phyloP scores from a whole-genome alignment of 768 basidiomycete species.

The Inosperma sp. region DNA sequence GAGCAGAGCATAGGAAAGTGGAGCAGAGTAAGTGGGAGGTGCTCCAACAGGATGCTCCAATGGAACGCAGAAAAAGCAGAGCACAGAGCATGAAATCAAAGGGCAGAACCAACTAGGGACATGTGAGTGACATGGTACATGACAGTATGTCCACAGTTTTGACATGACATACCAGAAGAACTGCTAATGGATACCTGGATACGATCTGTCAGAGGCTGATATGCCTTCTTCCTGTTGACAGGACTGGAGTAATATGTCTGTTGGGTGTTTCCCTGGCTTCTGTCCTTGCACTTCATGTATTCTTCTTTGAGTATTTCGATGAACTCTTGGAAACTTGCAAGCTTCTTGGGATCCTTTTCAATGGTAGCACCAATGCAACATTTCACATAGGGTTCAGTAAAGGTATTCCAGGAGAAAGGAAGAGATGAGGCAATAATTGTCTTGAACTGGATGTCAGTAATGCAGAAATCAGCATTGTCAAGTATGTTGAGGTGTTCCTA shows the following conservation, averaged over 20 bases:
- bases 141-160: background rate
- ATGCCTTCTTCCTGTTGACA: background rate
- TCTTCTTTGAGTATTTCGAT: conserved; percentile 4
- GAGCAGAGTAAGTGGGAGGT: too few species aligned
- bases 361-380: background rate
- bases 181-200: background rate
- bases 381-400: background rate
- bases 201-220: background rate
- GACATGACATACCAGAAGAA: background rate
- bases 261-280: background rate
- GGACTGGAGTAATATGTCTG: background rate
- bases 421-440: background rate
- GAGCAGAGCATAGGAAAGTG: too few species aligned
- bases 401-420: background rate
- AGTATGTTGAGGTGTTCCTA: background rate
- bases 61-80: too few species aligned
- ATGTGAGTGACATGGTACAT: too few species aligned
- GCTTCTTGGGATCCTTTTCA: background rate
- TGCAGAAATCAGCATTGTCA: background rate
- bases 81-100: too few species aligned
- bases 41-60: too few species aligned
- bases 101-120: too few species aligned
- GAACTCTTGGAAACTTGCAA: background rate
- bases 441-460: conserved; percentile 3
- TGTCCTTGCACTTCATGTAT: background rate